These are phyloP conservation scores for Alternaria consortialis DNA, from an alignment of 2,329 filamentous ascomycete genomes.

Conservation along the genomic window DNA sequence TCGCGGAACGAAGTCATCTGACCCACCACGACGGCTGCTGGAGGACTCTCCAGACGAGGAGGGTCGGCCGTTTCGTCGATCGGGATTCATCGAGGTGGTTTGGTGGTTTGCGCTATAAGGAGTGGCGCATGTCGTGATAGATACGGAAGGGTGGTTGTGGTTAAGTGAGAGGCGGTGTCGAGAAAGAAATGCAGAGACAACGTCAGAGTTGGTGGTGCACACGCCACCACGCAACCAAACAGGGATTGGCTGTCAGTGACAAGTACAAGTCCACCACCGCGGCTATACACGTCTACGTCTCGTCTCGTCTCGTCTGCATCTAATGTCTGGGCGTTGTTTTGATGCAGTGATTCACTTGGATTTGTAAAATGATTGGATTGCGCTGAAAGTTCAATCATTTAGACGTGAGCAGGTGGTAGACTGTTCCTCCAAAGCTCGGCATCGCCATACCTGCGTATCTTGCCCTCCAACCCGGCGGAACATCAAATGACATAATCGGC, in stretches of 20 bases:
- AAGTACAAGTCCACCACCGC: conserved; percentile 8
- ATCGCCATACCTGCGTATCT: conserved; percentile 14
- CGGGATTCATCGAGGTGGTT: conserved; percentile 40
- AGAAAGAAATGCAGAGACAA: conserved; percentile 25
- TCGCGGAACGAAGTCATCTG: conserved; percentile 37
- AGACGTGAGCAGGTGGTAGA: not conserved
- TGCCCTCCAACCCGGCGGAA: conserved; percentile 11
- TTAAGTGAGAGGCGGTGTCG: conserved; percentile 19
- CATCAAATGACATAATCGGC: conserved; percentile 10
- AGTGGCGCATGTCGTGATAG: conserved; percentile 43
- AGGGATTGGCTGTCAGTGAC: conserved; percentile 20
- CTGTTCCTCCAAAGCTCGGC: conserved; percentile 13
- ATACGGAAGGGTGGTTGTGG: conserved; percentile 12
- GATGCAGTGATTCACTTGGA: not conserved
- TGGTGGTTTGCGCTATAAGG: conserved; percentile 24
- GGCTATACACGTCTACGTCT: conserved; percentile 4
- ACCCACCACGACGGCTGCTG: conserved; percentile 35
- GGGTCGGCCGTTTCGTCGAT: conserved; percentile 33
- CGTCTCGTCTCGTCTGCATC: not conserved
- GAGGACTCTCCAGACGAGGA: conserved; percentile 39
- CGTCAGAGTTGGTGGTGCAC: conserved; percentile 25
- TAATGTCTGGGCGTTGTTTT: not conserved
- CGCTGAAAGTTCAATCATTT: not conserved
- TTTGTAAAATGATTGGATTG: not conserved
- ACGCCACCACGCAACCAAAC: conserved; percentile 18